These are phyloP conservation scores for Aspergillus sp. DNA, from an alignment of 2,329 filamentous ascomycete species.

Conservation along the genomic window DNA sequence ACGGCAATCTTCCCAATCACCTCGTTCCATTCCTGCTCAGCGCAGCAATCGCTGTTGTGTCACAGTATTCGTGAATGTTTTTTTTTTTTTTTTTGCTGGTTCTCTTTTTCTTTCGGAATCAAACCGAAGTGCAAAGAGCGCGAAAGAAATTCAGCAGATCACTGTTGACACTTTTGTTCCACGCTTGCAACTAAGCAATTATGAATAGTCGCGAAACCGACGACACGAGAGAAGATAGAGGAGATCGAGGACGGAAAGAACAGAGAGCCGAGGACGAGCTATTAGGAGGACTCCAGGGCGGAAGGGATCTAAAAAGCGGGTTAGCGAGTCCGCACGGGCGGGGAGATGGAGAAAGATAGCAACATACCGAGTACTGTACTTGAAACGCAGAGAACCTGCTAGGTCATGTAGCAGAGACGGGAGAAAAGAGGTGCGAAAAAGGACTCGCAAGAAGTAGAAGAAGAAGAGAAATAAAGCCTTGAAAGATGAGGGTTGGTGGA, in stretches of 20 bases:
- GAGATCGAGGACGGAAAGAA: background rate
- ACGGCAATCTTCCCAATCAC: slow-evolving; percentile 11
- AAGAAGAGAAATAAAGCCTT: slow-evolving; percentile 18
- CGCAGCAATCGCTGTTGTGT: slow-evolving; percentile 18
- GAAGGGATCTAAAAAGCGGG: slow-evolving; percentile 2
- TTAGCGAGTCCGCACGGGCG: slow-evolving; percentile 1
- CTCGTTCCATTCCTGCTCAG: slow-evolving; percentile 32
- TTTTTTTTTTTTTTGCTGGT: background rate
- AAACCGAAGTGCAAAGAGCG: background rate
- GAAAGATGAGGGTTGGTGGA: slow-evolving; percentile 24
- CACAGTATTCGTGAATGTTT: slow-evolving; percentile 6
- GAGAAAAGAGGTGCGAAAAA: slow-evolving; percentile 11
- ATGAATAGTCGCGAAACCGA: background rate
- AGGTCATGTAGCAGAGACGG: slow-evolving; percentile 12
- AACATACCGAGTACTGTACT: background rate
- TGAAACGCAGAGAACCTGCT: slow-evolving; percentile 6
- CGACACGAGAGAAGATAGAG: background rate
- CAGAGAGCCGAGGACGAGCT: slow-evolving; percentile 6
- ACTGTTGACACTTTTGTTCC: too few relatives aligned
- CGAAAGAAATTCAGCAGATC: background rate
- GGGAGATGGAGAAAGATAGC: background rate
- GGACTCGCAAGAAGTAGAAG: background rate
- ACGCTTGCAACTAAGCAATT: too few relatives aligned
- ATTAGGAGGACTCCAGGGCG: background rate
- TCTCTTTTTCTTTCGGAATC: background rate